A percentile compares a stretch with the other conserved stretches of the same genome.
These are phyloP conservation scores for Mortierella antarctica DNA, from an alignment of 192 early-diverging fungal genomes.

Conservation along the genomic window DNA sequence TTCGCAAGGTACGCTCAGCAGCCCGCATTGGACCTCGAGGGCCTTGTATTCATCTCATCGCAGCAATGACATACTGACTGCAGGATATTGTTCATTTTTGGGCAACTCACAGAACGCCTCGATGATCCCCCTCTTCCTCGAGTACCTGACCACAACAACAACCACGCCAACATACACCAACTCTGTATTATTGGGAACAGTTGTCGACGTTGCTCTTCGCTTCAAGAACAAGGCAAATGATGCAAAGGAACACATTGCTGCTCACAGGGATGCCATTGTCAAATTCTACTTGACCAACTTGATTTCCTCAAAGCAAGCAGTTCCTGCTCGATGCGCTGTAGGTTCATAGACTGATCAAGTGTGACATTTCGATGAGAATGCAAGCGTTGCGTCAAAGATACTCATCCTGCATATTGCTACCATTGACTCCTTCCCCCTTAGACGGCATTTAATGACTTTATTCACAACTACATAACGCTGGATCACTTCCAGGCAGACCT, in stretches of 20 bases:
- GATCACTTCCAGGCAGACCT: constrained; percentile 68
- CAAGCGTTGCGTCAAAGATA: not conserved
- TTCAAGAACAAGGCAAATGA: constrained; percentile 49
- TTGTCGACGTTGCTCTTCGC: constrained; percentile 66
- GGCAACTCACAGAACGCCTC: constrained; percentile 46
- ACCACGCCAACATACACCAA: constrained; percentile 58
- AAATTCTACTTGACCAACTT: constrained; percentile 70
- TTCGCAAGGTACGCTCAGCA: constrained; percentile 55
- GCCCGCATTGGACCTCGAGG: not conserved
- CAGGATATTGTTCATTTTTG: constrained; percentile 34
- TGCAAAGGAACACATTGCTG: constrained; percentile 50
- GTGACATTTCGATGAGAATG: not conserved
- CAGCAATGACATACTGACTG: constrained; percentile 44
- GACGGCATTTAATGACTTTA: constrained; percentile 69
- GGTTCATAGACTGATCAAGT: constrained; percentile 20
- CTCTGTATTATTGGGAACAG: constrained; percentile 70
- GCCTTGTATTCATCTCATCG: not conserved
- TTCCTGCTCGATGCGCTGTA: constrained; percentile 58
- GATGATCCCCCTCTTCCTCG: constrained; percentile 63
- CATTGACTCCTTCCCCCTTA: constrained; percentile 30
- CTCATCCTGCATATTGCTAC: constrained; percentile 3
- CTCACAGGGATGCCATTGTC: constrained; percentile 59
- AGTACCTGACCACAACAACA: constrained; percentile 55
- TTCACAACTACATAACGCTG: constrained; percentile 64
- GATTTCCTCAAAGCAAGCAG: constrained; percentile 62